Percentiles rank a stretch among this genome's conserved stretches.
These are phyloP conservation scores for Apiospora pterosperma DNA, from an alignment of 2,329 filamentous ascomycete genomes.

Conservation along the genomic window DNA sequence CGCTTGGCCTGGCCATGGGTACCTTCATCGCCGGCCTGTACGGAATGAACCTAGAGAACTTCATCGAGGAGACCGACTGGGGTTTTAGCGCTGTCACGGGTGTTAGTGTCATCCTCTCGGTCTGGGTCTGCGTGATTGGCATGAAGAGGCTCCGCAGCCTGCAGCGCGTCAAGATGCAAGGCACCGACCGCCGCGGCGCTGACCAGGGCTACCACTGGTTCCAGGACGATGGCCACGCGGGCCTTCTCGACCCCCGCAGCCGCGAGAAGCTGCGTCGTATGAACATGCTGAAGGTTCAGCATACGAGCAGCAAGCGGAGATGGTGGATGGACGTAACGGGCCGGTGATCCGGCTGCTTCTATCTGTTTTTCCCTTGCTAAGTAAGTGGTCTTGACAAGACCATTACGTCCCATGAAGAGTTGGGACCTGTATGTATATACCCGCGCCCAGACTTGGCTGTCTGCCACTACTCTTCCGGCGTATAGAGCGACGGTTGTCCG, in stretches of 20 bases:
- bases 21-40: conserved; percentile 98
- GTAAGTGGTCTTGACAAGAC: not conserved
- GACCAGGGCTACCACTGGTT: conserved; percentile 36
- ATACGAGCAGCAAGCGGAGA: not conserved
- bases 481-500: not conserved
- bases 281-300: conserved; percentile 23
- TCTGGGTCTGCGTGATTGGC: conserved; percentile 79
- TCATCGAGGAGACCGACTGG: conserved; percentile 88
- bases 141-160: conserved; percentile 80
- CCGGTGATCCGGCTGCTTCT: not conserved
- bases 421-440: not conserved
- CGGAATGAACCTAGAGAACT: conserved; percentile 99
- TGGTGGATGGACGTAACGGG: not conserved
- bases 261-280: conserved; percentile 51
- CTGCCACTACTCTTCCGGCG: not conserved
- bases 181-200: conserved; percentile 14
- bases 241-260: conserved; percentile 50
- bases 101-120: conserved; percentile 68
- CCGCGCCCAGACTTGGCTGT: not conserved
- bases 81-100: conserved; percentile 77
- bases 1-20: conserved; percentile 88
- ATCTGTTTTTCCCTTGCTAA: not conserved
- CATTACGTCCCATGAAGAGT: not conserved
- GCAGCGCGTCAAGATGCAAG: conserved; percentile 74
- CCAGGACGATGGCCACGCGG: conserved; percentile 46